Conservation (phyloP, 352 stramenopile species). For the Phytopythium aichiense region DNA sequence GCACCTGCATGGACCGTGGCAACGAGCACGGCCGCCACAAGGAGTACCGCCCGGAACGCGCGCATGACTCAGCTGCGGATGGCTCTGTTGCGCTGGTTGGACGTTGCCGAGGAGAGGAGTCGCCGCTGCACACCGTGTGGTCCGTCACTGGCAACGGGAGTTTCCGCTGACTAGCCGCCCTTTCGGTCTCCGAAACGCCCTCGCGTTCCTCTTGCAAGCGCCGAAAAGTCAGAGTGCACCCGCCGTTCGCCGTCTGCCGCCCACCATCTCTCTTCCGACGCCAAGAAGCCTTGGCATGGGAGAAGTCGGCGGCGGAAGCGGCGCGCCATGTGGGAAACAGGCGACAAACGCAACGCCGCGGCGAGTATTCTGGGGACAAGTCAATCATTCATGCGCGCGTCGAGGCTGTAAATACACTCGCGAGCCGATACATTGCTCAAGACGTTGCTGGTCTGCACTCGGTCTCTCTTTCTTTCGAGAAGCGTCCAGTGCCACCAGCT, state of each 20-base stretch:
- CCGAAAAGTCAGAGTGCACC: slow-evolving; percentile 2
- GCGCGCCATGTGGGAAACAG: not conserved
- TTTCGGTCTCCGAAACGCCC: not conserved
- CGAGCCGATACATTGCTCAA: no score
- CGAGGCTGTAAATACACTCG: not conserved
- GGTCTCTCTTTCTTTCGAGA: not conserved
- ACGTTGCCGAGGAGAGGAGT: not conserved
- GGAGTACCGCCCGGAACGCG: not conserved
- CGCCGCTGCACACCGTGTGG: no score
- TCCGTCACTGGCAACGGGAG: not conserved
- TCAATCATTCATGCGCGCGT: not conserved
- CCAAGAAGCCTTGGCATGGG: not conserved
- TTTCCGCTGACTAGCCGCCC: not conserved
- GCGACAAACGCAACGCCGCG: not conserved
- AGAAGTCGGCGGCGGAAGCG: not conserved
- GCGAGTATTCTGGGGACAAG: not conserved
- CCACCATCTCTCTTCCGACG: not conserved
- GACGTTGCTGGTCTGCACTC: no score
- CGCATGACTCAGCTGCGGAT: not conserved
- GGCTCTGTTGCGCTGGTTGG: not conserved
- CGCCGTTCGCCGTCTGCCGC: not conserved
- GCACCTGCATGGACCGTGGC: not conserved
- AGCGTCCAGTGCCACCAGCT: not conserved
- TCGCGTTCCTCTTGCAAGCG: not conserved
- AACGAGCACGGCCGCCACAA: not conserved